Percentiles rank a stretch among this genome's conserved stretches.
Evolutionary conservation across 257 asterid species (phyloP).

Genomic region (Eucommia ulmoides): DNA sequence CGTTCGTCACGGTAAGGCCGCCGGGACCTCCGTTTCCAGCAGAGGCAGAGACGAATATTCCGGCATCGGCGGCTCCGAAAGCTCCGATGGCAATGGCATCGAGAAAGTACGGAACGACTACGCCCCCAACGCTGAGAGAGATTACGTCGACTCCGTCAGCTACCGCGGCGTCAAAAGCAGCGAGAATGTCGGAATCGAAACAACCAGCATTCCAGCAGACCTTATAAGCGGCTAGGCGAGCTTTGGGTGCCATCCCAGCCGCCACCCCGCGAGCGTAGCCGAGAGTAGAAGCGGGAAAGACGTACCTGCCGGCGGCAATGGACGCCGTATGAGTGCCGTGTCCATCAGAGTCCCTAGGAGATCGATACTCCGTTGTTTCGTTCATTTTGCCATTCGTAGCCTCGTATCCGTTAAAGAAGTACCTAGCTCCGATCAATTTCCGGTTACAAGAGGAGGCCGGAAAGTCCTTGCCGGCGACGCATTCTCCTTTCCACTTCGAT

Average conservation of each 20-base stretch:
- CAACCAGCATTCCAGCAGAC: constrained; percentile 88
- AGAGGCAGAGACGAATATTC: constrained; percentile 73
- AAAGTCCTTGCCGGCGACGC: constrained; percentile 38
- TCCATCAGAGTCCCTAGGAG: constrained; percentile 80
- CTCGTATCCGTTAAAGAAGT: constrained; percentile 50
- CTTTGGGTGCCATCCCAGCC: constrained; percentile 95
- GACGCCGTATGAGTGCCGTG: constrained; percentile 99
- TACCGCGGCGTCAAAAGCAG: constrained; percentile 77
- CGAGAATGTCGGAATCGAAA: constrained; percentile 80
- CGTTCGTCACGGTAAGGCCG: constrained; percentile 64
- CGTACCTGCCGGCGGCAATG: constrained; percentile 86
- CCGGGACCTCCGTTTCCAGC: constrained; percentile 94
- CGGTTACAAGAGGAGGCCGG: constrained; percentile 56
- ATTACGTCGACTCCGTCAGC: constrained; percentile 87
- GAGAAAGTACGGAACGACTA: constrained; percentile 64
- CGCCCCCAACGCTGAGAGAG: constrained; percentile 81
- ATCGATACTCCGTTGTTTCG: constrained; percentile 50
- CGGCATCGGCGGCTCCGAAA: constrained; percentile 57
- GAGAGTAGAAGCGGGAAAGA: constrained; percentile 60
- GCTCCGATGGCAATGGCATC: constrained; percentile 83
- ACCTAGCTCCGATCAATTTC: constrained; percentile 76
- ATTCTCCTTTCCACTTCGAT: constrained; percentile 63
- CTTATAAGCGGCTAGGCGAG: constrained; percentile 76
- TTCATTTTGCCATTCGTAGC: constrained; percentile 73
- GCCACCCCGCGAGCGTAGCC: constrained; percentile 91